These are phyloP conservation scores for Talaromyces borbonicus DNA, from an alignment of 495 filamentous ascomycete species.

Conservation along the genomic window DNA sequence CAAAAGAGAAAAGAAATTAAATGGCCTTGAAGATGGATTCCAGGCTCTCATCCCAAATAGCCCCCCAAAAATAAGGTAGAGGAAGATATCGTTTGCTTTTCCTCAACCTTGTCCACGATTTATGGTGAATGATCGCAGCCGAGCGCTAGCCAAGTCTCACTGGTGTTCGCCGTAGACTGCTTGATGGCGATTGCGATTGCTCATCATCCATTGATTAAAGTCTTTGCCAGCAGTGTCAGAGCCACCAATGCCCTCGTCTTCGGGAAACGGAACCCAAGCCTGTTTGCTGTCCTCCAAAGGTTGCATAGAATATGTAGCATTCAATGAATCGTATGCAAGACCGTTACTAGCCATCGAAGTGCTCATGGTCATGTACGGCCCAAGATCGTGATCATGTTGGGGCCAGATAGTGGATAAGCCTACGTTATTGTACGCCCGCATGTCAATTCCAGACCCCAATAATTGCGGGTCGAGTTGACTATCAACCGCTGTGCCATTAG, in stretches of 20 bases:
- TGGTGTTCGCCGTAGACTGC: neutral
- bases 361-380: conserved; percentile 2
- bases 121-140: too few species aligned
- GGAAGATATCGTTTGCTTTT: conserved; percentile 1
- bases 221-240: conserved; percentile 4
- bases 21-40: conserved; percentile 4
- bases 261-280: neutral
- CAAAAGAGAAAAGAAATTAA: neutral
- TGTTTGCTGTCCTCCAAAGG: conserved; percentile 1
- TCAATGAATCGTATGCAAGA: neutral
- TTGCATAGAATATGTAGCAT: neutral
- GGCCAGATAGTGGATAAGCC: neutral
- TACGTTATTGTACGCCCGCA: neutral
- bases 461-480: conserved; percentile 39
- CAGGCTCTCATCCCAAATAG: conserved; percentile 1
- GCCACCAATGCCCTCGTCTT: conserved; percentile 5
- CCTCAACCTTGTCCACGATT: too few species aligned
- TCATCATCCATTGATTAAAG: conserved; percentile 7
- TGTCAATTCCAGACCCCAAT: conserved; percentile 14
- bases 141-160: too few species aligned
- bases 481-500: conserved; percentile 7
- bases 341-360: neutral
- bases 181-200: neutral
- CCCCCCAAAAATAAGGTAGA: neutral
- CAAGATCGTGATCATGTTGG: neutral